These are phyloP conservation scores for Fomes fomentarius DNA, from an alignment of 1,284 basidiomycete genomes.

Conservation along the genomic window DNA sequence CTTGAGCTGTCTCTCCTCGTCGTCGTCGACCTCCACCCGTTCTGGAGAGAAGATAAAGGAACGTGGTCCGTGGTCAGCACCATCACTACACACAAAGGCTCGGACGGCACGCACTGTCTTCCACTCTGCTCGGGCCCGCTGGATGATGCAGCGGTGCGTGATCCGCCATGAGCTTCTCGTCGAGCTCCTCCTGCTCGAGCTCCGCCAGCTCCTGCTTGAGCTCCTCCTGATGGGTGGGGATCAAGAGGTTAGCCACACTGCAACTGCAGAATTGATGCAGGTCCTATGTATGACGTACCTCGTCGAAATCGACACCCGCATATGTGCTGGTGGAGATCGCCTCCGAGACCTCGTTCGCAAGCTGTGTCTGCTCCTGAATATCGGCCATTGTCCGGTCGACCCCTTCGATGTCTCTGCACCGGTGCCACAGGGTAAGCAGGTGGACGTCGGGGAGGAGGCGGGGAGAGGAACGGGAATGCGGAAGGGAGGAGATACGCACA, in stretches of 20 bases:
- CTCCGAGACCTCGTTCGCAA: constrained; percentile 96
- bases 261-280: not conserved
- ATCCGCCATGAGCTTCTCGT: constrained; percentile 88
- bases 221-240: constrained; percentile 61
- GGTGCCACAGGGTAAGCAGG: too few relatives aligned
- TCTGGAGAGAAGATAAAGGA: constrained; percentile 31
- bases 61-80: too few relatives aligned
- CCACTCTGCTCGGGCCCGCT: constrained; percentile 55
- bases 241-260: constrained; percentile 1
- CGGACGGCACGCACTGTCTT: constrained; percentile 54
- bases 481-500: constrained; percentile 59
- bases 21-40: constrained; percentile 76
- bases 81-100: too few relatives aligned
- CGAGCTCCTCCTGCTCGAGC: constrained; percentile 90
- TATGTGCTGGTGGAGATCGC: constrained; percentile 85
- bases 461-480: constrained; percentile 4
- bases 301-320: constrained; percentile 71
- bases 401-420: too few relatives aligned
- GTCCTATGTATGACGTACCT: constrained; percentile 52
- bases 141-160: constrained; percentile 90
- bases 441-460: too few relatives aligned
- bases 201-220: constrained; percentile 87
- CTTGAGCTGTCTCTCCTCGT: constrained; percentile 92
- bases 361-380: constrained; percentile 91
- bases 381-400: constrained; percentile 92